phyloP scores from a whole-genome alignment of 1,284 basidiomycete species.

The Gymnopus androsaceus region DNA sequence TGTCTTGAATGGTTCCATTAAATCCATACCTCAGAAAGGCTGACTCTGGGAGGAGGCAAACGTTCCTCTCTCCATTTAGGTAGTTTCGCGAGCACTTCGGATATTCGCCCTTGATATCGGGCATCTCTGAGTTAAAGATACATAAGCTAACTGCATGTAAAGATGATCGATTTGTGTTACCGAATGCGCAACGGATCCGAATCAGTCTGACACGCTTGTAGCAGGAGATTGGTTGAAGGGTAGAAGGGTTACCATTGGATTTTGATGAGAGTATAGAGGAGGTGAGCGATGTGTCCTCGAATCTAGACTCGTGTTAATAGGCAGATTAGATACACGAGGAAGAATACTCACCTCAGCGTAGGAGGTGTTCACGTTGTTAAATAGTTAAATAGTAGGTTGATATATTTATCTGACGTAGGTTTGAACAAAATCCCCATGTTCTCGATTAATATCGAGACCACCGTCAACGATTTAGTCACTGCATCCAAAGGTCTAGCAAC shows the following conservation, averaged over 20 bases:
- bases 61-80: conserved; percentile 73
- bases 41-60: conserved; percentile 82
- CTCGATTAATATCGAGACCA: conserved; percentile 63
- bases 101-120: conserved; percentile 57
- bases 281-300: conserved; percentile 69
- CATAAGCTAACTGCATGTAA: conserved; percentile 1
- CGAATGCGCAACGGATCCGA: conserved; percentile 68
- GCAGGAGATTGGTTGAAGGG: conserved; percentile 63
- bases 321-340: neutral
- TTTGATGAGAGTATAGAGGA: conserved; percentile 62
- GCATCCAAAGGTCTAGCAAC: conserved; percentile 6
- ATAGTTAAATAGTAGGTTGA: conserved; percentile 70
- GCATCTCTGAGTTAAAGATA: conserved; percentile 45
- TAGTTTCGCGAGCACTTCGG: conserved; percentile 57
- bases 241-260: conserved; percentile 80
- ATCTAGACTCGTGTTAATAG: conserved; percentile 47
- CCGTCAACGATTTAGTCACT: conserved; percentile 72
- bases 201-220: conserved; percentile 60
- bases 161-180: conserved; percentile 33
- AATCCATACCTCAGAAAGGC: conserved; percentile 76
- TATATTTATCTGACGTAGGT: conserved; percentile 66
- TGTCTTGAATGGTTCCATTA: no score
- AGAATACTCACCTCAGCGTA: conserved; percentile 73
- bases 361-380: conserved; percentile 76
- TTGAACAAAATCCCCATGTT: conserved; percentile 64